These are phyloP conservation scores for Aspergillus vadensis DNA, from an alignment of 2,329 filamentous ascomycete species.

Conservation along the genomic window DNA sequence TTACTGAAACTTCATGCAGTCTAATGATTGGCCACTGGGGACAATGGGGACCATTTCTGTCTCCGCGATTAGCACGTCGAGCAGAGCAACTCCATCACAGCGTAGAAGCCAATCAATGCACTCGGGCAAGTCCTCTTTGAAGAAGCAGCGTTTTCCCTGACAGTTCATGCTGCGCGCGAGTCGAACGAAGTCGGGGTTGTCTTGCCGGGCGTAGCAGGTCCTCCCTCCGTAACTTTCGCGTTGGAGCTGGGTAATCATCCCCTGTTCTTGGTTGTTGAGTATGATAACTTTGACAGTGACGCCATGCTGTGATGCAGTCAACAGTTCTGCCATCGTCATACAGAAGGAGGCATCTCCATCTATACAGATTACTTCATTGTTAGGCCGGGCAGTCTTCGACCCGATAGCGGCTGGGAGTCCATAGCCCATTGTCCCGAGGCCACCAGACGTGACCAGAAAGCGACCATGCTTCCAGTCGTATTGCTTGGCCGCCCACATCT, in stretches of 20 bases:
- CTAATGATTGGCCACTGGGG: background rate
- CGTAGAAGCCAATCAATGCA: background rate
- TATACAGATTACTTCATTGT: slow-evolving; percentile 86
- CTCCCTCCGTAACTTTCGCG: background rate
- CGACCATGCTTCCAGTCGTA: slow-evolving; percentile 89
- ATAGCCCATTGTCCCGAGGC: slow-evolving; percentile 91
- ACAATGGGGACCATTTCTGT: background rate
- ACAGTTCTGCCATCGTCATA: slow-evolving; percentile 33
- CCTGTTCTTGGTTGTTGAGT: background rate
- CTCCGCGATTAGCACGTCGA: background rate
- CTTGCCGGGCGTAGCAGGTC: background rate
- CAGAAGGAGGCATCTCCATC: slow-evolving; percentile 93
- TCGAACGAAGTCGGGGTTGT: background rate
- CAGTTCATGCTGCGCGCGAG: slow-evolving; percentile 7
- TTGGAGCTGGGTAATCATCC: background rate
- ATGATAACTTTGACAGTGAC: background rate
- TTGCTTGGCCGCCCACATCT: slow-evolving; percentile 96
- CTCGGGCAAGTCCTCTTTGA: background rate
- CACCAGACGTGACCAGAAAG: slow-evolving; percentile 90
- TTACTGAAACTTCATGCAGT: no score
- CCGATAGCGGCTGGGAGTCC: slow-evolving; percentile 94
- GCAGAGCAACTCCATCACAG: background rate
- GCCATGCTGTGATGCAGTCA: background rate
- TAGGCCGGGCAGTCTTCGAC: slow-evolving; percentile 77
- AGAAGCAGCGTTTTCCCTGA: background rate